Evolutionary conservation across 2,329 filamentous ascomycete genomes (phyloP), one percentile per base, ranked within the genome.

Genomic region (Exophiala alcalophila): DNA sequence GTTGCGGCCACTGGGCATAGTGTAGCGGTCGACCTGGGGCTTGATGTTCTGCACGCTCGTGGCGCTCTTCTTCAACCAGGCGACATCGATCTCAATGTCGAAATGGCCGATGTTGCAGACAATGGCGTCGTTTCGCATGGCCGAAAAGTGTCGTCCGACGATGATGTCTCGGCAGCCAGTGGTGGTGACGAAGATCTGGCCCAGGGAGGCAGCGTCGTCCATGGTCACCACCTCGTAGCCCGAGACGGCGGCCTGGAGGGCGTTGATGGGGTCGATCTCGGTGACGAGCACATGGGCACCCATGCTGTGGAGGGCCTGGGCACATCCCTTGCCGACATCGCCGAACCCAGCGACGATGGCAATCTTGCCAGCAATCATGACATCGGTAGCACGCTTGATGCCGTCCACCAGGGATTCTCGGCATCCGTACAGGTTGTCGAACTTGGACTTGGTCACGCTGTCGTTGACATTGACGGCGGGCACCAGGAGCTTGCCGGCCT

Each of bases 31-130:
- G 63, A 98, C 92, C 78, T 98, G 92, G 65, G 92, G 91, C 84
- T 98, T 98, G 82, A 98, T 96, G 83, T 92, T 95, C 78, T 91
- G 84, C 57, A 91, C 85, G 64, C 84, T 89, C 71, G 83, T 80
- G 68, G 91, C 85, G 75, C 94, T 97, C 73, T 83, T 83, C 86
- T 97, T 97, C 72, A 98, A 79, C 92, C 92, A 98, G 58, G 92
- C 92, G 73, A 98, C 92, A 70, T 98, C 92, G 63, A 98, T 98
- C 78, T 98, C 92, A 63, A 96, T 94, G 71, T 98, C 91, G 74
- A 98, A 98, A 80, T 98, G 91, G 68, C 91, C 91, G 74, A 98
- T 98, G 81, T 98, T 98, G 89, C 91, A 97, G 61, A 97, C 91
- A 63, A 98, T 97, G 69, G 91, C 90, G 63, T 98, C 91, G 75